These are phyloP conservation scores for Chytridium lagenaria DNA, from an alignment of 371 early-diverging fungal species.

Conservation along the genomic window DNA sequence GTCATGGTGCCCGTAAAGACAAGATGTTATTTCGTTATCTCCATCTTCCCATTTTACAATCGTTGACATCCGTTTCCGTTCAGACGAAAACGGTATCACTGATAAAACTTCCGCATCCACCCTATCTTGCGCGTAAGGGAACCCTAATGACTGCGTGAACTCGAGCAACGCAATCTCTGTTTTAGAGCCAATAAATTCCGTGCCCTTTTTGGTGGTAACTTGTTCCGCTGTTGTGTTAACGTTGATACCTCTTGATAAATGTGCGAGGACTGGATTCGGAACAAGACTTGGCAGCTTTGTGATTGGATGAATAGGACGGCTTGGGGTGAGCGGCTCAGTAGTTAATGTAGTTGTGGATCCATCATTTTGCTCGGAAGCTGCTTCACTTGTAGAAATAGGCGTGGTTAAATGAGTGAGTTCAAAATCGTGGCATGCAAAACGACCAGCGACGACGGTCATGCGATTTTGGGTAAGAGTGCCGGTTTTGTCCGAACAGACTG, in stretches of 20 bases:
- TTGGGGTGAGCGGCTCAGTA: too few species aligned
- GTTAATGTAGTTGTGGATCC: too few species aligned
- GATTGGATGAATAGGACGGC: too few species aligned
- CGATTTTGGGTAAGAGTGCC: conserved; percentile 92
- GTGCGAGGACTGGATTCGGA: conserved; percentile 26
- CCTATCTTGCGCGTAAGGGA: conserved; percentile 57
- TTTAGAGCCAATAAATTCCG: conserved; percentile 84
- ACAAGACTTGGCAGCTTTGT: background rate
- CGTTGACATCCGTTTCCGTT: conserved; percentile 87
- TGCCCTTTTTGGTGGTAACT: conserved; percentile 39
- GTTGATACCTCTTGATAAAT: conserved; percentile 43
- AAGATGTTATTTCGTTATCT: background rate
- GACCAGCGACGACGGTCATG: conserved; percentile 76
- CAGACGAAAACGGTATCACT: conserved; percentile 81
- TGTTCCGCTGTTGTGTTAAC: conserved; percentile 93
- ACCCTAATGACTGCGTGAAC: conserved; percentile 63
- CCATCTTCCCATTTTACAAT: conserved; percentile 59
- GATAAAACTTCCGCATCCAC: conserved; percentile 59
- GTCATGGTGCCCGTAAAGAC: conserved; percentile 12
- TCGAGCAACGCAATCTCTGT: conserved; percentile 85
- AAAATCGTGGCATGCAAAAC: conserved; percentile 22
- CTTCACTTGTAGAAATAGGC: too few species aligned
- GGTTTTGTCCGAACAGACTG: too few species aligned
- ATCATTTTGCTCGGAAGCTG: too few species aligned
- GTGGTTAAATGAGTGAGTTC: too few species aligned